Evolutionary conservation across 192 early-diverging fungal genomes (phyloP), one percentile per base, ranked within the genome.

Genomic region (Powellomyces hirtus): DNA sequence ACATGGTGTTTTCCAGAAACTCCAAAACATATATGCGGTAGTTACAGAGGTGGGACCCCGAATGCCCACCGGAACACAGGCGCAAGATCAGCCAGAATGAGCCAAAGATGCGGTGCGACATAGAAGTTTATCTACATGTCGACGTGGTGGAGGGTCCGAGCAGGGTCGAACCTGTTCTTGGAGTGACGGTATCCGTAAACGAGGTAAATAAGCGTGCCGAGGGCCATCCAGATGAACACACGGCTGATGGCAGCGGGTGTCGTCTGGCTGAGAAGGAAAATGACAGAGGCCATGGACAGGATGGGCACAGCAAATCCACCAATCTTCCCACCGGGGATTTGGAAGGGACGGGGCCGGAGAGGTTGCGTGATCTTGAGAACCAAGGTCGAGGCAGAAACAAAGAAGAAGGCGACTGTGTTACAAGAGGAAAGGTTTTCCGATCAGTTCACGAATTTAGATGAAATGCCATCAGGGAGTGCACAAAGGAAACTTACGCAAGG

Each of bases 151-250:
- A 42, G 40, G 18, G 40, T 42, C 40, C 40, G 40, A 8, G 40
- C 40, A 42, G 40, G 40, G 40, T 42, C 40, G 51, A 59, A 59
- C 30, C 58, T 11, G 18, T 11, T 26, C 50, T 56, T 38, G 37
- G 91, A 92, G 59, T 86, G 72, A 8, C 82, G 70, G 63, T 80
- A 82, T 8, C 90, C 88, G 70, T 90, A 93, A 1, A 76, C 10
- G 1, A 81, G 67, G 57, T 94, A 95, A n/a, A 95, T 75, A 2
- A 93, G n/a, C 27, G 90, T 46, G 10, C 94, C 94, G 8, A 93
- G 65, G 0, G 62, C 90, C 61, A 91, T 81, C 93, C 93, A 93
- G 31, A 88, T 82, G 51, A 90, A 82, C 24, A 94, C 71, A 35
- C 93, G 88, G 70, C 84, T 81, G 55, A 91, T 89, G 10, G 86